phyloP scores from a whole-genome alignment of 2,329 filamentous ascomycete genomes.

The Fusarium neocosmosporiellum region DNA sequence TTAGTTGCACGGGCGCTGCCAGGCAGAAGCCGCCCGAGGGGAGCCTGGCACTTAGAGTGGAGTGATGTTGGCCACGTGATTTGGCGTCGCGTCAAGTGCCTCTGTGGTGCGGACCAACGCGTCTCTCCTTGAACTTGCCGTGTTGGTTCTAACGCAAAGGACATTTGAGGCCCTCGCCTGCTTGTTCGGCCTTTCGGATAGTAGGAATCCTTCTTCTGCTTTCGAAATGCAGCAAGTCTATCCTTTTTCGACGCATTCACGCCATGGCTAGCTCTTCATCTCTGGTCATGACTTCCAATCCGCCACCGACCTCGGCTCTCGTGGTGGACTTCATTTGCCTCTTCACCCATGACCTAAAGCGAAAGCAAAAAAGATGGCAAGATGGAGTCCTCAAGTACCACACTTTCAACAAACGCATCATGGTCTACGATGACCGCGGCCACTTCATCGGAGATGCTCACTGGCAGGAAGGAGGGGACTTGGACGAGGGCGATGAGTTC shows the following conservation, averaged over 20 bases:
- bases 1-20: neutral
- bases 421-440: slow-evolving; percentile 86
- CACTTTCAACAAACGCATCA: slow-evolving; percentile 88
- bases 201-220: neutral
- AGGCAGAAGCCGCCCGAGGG: slow-evolving; percentile 15
- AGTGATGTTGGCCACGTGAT: slow-evolving; percentile 21
- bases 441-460: slow-evolving; percentile 88
- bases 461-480: slow-evolving; percentile 75
- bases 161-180: neutral
- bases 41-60: neutral
- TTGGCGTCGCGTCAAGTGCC: slow-evolving; percentile 30
- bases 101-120: neutral
- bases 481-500: slow-evolving; percentile 86
- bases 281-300: slow-evolving; percentile 28
- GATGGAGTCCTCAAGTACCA: slow-evolving; percentile 91
- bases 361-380: slow-evolving; percentile 93
- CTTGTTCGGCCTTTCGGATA: neutral
- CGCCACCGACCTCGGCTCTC: slow-evolving; percentile 64
- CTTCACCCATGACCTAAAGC: slow-evolving; percentile 84
- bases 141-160: neutral
- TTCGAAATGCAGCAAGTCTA: slow-evolving; percentile 10
- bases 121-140: neutral
- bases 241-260: neutral
- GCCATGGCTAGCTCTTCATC: neutral
- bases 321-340: slow-evolving; percentile 88